Base-by-base conservation (phyloP, 169 alveolate genomes). In the Prorocentrum cordatum region DNA sequence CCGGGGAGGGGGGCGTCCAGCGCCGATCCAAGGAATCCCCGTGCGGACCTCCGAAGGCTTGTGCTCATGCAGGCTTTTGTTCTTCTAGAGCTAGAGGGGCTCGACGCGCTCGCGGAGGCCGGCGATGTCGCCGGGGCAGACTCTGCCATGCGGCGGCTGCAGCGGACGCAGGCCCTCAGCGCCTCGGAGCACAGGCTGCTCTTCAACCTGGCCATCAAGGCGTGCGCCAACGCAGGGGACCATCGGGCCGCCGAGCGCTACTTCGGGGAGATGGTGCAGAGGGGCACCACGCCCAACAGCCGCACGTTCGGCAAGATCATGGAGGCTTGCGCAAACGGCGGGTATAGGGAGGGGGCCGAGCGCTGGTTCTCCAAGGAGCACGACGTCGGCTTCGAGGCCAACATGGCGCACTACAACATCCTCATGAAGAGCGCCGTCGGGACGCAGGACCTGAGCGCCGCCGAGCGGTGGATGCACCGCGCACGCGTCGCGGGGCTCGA, bases 221-320 rank as follows among this genome's bases (percentile, higher is more conserved):
- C 87, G 61, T 75, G 87, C 29, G 87, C 87, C 18, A 75, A 75
- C 27, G 35, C 87, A 26, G 87, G 87, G 27, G 33, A 61, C 33
- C 31, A 32, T 27, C 50, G 20, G 29, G 22, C 16, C 12, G 87
- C 87, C 2, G 26, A 16, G 26, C 24, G 18, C 45, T 20, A 29
- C 29, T 75, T 35, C 61, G 32, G 35, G 3, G 87, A 75, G 72
- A 75, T 75, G 87, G n/a, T 39, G 71, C 26, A 29, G 7, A 39
- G 58, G 16, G 27, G 42, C 33, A 33, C 58, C 26, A 9, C 29
- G 9, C 87, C 87, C 62, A 75, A 58, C 20, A 39, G 36, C 18
- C 72, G 72, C 39, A 75, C 87, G 18, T 75, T 32, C 36, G 87
- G 87, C 6, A 75, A 75, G 61, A 59, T 75, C 39, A 50, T 75